Conservation (phyloP, 208 protist species). For the Strigomonas galati region DNA sequence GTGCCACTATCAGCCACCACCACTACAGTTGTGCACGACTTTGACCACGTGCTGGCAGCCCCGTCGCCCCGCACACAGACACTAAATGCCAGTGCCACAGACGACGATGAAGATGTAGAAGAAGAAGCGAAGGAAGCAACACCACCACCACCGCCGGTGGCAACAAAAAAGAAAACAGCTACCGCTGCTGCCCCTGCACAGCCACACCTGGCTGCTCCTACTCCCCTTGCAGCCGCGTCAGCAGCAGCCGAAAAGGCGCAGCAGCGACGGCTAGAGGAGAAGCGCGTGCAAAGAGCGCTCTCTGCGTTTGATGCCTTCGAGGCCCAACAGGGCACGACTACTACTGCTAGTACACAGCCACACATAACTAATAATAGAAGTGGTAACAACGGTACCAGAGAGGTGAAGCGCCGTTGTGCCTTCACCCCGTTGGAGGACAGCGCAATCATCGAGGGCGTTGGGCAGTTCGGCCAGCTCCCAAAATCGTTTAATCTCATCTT, state of each 20-base stretch:
- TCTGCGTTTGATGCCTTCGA: constrained; percentile 32
- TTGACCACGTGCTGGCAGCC: background rate
- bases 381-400: background rate
- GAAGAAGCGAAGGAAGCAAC: background rate
- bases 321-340: background rate
- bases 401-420: constrained; percentile 27
- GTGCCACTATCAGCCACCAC: background rate
- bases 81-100: background rate
- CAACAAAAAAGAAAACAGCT: background rate
- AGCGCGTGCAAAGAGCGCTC: constrained; percentile 14
- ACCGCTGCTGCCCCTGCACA: background rate
- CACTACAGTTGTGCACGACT: background rate
- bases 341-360: background rate
- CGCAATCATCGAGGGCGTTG: constrained; percentile 74
- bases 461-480: constrained; percentile 41
- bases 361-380: background rate
- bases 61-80: too few species aligned
- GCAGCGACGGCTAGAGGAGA: background rate
- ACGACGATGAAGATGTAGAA: background rate
- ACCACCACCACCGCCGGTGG: background rate
- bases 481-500: constrained; percentile 64
- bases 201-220: background rate
- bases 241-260: background rate
- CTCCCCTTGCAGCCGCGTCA: background rate
- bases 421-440: constrained; percentile 70